Evolutionary conservation across 495 filamentous ascomycete genomes (phyloP).

Genomic region (Penicillium pulvis): DNA sequence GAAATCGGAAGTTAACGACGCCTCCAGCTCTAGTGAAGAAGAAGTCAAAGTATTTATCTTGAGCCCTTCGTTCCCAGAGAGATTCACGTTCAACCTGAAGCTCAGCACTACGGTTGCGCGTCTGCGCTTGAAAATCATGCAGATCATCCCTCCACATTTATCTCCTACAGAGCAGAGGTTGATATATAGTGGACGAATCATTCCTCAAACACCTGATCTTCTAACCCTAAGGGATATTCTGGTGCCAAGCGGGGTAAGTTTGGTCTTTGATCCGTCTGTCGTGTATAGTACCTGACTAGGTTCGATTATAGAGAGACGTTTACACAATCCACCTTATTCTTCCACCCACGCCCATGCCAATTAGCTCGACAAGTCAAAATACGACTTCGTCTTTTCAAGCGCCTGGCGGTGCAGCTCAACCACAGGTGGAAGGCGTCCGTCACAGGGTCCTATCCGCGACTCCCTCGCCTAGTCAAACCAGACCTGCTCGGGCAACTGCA

Average conservation of each 20-base stretch:
- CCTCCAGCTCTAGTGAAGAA: not conserved
- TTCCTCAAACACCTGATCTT: constrained; percentile 46
- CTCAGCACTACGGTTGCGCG: constrained; percentile 58
- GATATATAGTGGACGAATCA: constrained; percentile 64
- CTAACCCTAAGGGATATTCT: constrained; percentile 56
- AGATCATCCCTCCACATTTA: constrained; percentile 55
- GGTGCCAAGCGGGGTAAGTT: constrained; percentile 56
- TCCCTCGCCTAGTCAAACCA: too few species aligned
- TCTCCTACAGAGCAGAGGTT: constrained; percentile 57
- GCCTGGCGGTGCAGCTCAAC: not conserved
- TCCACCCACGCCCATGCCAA: constrained; percentile 7
- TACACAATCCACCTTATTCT: constrained; percentile 66
- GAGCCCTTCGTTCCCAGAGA: constrained; percentile 61
- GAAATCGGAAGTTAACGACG: not conserved
- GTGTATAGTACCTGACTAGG: constrained; percentile 17
- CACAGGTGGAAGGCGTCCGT: not conserved
- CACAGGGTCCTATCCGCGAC: not conserved
- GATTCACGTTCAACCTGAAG: constrained; percentile 56
- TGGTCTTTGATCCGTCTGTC: not conserved
- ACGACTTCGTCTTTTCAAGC: not conserved
- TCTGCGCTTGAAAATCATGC: constrained; percentile 61
- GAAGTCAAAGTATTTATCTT: constrained; percentile 61
- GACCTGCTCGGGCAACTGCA: not conserved
- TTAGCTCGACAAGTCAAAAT: not conserved
- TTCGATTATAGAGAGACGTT: constrained; percentile 39